Evolutionary conservation across 352 stramenopile genomes (phyloP).

Genomic region (Phytophthora parvispora): DNA sequence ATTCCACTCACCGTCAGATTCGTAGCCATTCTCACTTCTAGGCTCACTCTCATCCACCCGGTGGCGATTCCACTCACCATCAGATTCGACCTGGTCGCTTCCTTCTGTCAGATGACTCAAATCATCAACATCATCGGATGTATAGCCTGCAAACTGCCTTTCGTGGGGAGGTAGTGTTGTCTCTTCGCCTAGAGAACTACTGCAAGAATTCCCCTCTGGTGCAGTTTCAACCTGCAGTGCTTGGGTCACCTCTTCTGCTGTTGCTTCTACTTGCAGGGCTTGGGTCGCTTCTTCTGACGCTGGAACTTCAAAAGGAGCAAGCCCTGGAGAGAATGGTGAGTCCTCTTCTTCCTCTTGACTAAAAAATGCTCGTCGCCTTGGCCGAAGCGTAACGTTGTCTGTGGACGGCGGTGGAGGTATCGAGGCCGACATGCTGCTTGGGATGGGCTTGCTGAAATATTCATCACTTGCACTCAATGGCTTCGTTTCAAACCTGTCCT

Average conservation of each 20-base stretch:
- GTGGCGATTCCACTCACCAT: conserved; percentile 2
- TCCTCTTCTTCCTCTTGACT: conserved; percentile 22
- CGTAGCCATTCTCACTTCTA: neutral
- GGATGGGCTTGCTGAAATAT: conserved; percentile 51
- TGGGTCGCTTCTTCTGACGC: neutral
- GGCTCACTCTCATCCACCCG: conserved; percentile 6
- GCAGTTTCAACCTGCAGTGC: neutral
- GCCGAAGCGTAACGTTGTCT: conserved; percentile 48
- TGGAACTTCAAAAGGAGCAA: neutral
- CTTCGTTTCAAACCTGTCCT: conserved; percentile 20
- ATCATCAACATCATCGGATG: conserved; percentile 17
- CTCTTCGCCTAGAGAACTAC: conserved; percentile 1
- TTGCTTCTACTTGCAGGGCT: neutral
- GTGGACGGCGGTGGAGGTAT: conserved; percentile 31
- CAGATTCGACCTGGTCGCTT: conserved; percentile 15
- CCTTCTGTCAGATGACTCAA: conserved; percentile 10
- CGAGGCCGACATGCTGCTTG: conserved; percentile 31
- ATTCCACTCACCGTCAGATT: conserved; percentile 1
- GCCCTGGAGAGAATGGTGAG: neutral
- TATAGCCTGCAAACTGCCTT: conserved; percentile 5
- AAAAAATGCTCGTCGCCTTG: conserved; percentile 18
- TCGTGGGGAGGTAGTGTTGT: neutral
- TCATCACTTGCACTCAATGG: conserved; percentile 37
- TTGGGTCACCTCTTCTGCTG: neutral
- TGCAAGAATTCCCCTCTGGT: neutral